A percentile compares a stretch with the other conserved stretches of the same genome.
These are phyloP conservation scores for Dysphania ambrosioides DNA, from an alignment of 148 eudicot species.

Conservation along the genomic window DNA sequence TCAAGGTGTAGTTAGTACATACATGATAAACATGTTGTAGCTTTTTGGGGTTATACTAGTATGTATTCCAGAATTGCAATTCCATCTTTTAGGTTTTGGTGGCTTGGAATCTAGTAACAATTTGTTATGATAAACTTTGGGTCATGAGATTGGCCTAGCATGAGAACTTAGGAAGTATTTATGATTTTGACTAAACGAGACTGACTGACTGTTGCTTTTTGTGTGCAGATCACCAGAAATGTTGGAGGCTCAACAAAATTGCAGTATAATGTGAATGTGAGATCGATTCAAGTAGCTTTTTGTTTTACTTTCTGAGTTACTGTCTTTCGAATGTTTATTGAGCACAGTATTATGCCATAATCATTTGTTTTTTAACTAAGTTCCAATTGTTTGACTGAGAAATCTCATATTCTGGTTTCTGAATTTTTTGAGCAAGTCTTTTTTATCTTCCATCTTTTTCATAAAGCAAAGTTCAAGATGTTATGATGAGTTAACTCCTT, in stretches of 20 bases:
- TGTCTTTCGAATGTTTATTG: conserved; percentile 3
- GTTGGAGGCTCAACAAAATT: conserved; percentile 69
- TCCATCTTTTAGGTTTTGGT: too few species aligned
- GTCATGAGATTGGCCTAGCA: too few species aligned
- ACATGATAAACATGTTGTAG: too few species aligned
- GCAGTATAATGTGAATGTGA: conserved; percentile 57
- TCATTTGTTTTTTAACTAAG: not conserved
- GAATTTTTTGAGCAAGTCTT: not conserved
- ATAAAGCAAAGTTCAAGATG: too few species aligned
- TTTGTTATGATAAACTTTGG: too few species aligned
- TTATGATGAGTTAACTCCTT: too few species aligned
- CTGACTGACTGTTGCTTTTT: not conserved
- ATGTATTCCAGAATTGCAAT: too few species aligned
- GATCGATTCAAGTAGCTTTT: not conserved
- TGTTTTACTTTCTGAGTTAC: conserved; percentile 4
- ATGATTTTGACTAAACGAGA: not conserved
- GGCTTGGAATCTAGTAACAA: too few species aligned
- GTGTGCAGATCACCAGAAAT: conserved; percentile 79
- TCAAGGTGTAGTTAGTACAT: too few species aligned
- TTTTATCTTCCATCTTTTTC: too few species aligned
- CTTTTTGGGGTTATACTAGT: too few species aligned
- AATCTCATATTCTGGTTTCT: not conserved
- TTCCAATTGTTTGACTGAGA: not conserved
- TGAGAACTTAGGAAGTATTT: not conserved
- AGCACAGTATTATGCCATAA: not conserved